Evolutionary conservation across 805 yeast species (phyloP).

Genomic region (Candida chauliodis): DNA sequence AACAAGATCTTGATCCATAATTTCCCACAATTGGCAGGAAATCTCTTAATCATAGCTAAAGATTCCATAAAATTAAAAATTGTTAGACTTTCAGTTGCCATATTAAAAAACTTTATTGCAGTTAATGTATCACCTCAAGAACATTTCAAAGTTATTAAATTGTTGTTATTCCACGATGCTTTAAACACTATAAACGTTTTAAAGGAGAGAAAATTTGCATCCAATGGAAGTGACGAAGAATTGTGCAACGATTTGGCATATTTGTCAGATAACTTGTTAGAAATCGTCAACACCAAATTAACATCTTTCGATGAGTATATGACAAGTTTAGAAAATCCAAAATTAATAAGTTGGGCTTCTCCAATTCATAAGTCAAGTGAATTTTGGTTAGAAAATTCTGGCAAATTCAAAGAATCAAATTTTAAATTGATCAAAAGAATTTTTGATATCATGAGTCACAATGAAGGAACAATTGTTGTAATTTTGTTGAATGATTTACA

Average conservation of each 20-base stretch:
- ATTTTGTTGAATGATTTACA: constrained; percentile 43
- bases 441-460: constrained; percentile 44
- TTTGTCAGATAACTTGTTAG: constrained; percentile 59
- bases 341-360: constrained; percentile 69
- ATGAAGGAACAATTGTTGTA: constrained; percentile 22
- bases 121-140: constrained; percentile 26
- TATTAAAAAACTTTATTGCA: constrained; percentile 57
- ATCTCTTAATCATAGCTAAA: constrained; percentile 57
- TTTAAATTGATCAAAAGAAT: constrained; percentile 70
- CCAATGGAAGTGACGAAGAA: constrained; percentile 70
- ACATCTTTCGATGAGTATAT: constrained; percentile 91
- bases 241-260: constrained; percentile 65
- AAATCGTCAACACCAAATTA: constrained; percentile 64
- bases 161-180: constrained; percentile 73
- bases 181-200: constrained; percentile 63
- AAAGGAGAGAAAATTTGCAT: constrained; percentile 83
- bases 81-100: constrained; percentile 76
- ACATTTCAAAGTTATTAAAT: constrained; percentile 53
- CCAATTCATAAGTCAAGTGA: constrained; percentile 88
- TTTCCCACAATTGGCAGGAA: constrained; percentile 53
- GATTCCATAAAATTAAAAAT: constrained; percentile 90
- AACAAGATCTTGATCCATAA: constrained; percentile 46
- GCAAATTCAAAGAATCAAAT: constrained; percentile 70
- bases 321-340: constrained; percentile 76
- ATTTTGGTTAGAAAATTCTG: constrained; percentile 85